Percentiles rank a stretch among this genome's conserved stretches.
phyloP scores from a whole-genome alignment of 2,329 filamentous ascomycete species.

The Diaporthe citri region DNA sequence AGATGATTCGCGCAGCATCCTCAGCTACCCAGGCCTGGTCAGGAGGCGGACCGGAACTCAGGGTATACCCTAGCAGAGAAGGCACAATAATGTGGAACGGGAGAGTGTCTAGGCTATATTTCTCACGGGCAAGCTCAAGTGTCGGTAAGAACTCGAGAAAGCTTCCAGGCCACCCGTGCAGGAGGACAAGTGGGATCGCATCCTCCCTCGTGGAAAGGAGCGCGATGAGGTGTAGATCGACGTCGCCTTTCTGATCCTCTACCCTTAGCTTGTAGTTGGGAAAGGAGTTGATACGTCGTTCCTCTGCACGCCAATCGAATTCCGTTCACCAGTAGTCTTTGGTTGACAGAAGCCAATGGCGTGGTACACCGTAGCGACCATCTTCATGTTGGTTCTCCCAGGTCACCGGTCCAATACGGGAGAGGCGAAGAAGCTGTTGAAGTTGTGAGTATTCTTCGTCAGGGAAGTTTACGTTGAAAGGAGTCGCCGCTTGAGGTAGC shows the following conservation, averaged over 20 bases:
- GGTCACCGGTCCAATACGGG: conserved; percentile 3
- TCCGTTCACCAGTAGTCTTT: conserved; percentile 52
- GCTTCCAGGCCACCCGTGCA: conserved; percentile 67
- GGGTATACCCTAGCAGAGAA: conserved; percentile 64
- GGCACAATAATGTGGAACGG: conserved; percentile 70
- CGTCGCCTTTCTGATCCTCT: conserved; percentile 49
- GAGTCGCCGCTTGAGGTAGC: neutral
- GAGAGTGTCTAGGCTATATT: conserved; percentile 61
- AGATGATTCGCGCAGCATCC: conserved; percentile 58
- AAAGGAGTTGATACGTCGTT: conserved; percentile 58
- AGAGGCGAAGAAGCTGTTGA: conserved; percentile 13
- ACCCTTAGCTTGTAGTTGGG: conserved; percentile 60
- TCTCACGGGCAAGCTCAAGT: conserved; percentile 57
- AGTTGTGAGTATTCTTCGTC: neutral
- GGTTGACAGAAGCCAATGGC: neutral
- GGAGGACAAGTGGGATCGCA: conserved; percentile 62
- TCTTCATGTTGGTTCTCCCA: conserved; percentile 7
- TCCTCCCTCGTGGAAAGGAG: conserved; percentile 64
- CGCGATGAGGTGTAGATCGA: conserved; percentile 64
- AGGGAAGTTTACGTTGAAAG: neutral
- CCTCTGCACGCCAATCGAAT: conserved; percentile 60
- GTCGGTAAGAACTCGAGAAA: conserved; percentile 68
- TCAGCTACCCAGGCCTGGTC: conserved; percentile 56
- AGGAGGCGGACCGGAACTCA: conserved; percentile 61
- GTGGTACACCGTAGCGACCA: conserved; percentile 7